phyloP scores from a whole-genome alignment of 768 basidiomycete species.

The Lentinula raphanica region DNA sequence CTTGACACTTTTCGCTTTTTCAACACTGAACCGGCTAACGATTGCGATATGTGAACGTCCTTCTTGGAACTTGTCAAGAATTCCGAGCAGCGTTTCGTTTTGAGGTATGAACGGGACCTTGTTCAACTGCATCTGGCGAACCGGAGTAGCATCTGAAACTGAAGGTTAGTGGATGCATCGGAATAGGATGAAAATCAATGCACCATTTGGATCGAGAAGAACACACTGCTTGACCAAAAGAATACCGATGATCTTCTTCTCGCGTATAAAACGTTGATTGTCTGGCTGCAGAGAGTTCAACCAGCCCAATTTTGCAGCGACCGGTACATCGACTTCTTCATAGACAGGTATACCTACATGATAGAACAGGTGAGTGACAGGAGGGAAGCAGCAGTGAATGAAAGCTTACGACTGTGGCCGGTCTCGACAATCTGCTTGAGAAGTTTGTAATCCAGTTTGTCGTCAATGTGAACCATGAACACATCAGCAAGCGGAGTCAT shows the following conservation, averaged over 20 bases:
- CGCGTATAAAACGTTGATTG: conserved; percentile 26
- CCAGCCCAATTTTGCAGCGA: conserved; percentile 12
- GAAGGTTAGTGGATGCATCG: background rate
- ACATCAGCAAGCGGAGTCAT: conserved; percentile 79
- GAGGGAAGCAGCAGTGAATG: background rate
- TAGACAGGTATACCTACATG: conserved; percentile 57
- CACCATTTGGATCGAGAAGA: conserved; percentile 80
- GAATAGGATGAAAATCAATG: background rate
- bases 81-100: conserved; percentile 79
- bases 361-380: background rate
- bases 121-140: conserved; percentile 80
- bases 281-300: background rate
- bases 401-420: conserved; percentile 62
- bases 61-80: conserved; percentile 86
- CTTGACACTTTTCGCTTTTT: conserved; percentile 75
- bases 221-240: conserved; percentile 89
- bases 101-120: conserved; percentile 83
- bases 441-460: conserved; percentile 74
- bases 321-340: conserved; percentile 64
- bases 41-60: conserved; percentile 92
- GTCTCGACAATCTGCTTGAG: conserved; percentile 72
- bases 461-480: conserved; percentile 82
- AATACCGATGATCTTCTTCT: conserved; percentile 79
- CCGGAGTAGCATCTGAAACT: conserved; percentile 67
- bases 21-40: conserved; percentile 70